Evolutionary conservation across 192 early-diverging fungal genomes (phyloP).

Genomic region (Spizellomyces sp.): DNA sequence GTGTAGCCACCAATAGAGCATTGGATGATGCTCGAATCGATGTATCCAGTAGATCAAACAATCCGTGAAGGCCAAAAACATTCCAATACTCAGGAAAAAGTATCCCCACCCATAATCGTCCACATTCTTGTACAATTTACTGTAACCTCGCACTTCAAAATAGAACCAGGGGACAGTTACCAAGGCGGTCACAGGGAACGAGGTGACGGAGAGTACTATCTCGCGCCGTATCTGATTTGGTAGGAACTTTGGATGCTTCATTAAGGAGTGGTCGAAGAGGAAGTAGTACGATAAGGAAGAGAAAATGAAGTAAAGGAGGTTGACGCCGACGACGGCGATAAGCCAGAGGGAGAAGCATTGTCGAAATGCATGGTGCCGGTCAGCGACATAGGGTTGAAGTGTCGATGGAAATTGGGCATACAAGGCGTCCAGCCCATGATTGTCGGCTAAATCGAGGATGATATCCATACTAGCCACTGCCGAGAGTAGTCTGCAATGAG

Average conservation of each 20-base stretch:
- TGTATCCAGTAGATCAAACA: conserved; percentile 97
- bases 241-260: conserved; percentile 93
- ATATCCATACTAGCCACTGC: conserved; percentile 18
- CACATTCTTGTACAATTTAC: conserved; percentile 76
- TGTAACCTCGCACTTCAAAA: conserved; percentile 88
- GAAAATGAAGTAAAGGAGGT: conserved; percentile 80
- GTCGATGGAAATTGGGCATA: conserved; percentile 40
- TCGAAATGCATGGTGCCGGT: conserved; percentile 69
- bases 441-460: conserved; percentile 43
- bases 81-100: conserved; percentile 60
- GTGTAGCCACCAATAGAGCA: conserved; percentile 88
- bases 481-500: too few species aligned
- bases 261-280: conserved; percentile 86
- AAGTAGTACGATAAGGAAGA: conserved; percentile 79
- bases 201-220: conserved; percentile 74
- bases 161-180: conserved; percentile 91
- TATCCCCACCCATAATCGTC: conserved; percentile 76
- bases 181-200: conserved; percentile 78
- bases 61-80: conserved; percentile 93
- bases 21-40: conserved; percentile 87
- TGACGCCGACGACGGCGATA: conserved; percentile 70
- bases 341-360: conserved; percentile 74
- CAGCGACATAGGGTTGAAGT: conserved; percentile 38
- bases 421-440: conserved; percentile 30
- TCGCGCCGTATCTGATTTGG: conserved; percentile 88